Evolutionary conservation across 2,329 filamentous ascomycete genomes (phyloP), one percentile per base, ranked within the genome.

Genomic region (Aspergillus oerlinghausenensis): DNA sequence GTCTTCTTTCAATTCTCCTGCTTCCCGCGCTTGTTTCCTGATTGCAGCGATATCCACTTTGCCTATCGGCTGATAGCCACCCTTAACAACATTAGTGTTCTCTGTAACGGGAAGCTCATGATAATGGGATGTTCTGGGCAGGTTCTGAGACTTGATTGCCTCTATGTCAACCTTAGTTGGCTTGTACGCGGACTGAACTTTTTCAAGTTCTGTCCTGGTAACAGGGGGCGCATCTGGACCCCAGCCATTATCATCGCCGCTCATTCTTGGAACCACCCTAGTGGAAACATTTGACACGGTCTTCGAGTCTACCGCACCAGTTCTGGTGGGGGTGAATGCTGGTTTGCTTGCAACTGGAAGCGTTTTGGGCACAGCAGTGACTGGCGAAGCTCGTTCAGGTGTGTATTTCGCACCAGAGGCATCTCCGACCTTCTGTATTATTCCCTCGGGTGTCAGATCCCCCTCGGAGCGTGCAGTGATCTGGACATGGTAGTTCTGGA

Each of bases 21-120:
- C 66, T 79, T 87, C 79, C 80, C 87, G 69, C 76, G 92, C 79
- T 83, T 90, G 71, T 81, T 87, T 77, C 61, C 94, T 86, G 64
- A 99, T 88, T 40, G 91, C 92, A 25, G 88, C 89, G 75, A 99
- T 97, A 69, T 99, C 92, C n/a, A 99, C 89, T 77, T 97, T 97
- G 55, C 94, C 94, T 65, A 99, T 80, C 21, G 94, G 94, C 72
- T 97, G 91, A 74, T 99, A 99, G 17, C 83, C 88, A 48, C 94
- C 94, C 68, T 78, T 89, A 52, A 97, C 86, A 21, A 97, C 84
- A 69, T 92, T 88, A 25, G 68, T 63, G 38, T 74, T 64, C 35
- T 75, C 72, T 50, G 84, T 79, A 49, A 82, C 75, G 40, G 71
- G 68, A 52, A 73, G 71, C 43, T 77, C 66, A 29, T 80, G 72